A percentile compares a stretch with the other conserved stretches of the same genome.
phyloP scores from a whole-genome alignment of 2,329 filamentous ascomycete genomes.

The Anisogramma anomala region DNA sequence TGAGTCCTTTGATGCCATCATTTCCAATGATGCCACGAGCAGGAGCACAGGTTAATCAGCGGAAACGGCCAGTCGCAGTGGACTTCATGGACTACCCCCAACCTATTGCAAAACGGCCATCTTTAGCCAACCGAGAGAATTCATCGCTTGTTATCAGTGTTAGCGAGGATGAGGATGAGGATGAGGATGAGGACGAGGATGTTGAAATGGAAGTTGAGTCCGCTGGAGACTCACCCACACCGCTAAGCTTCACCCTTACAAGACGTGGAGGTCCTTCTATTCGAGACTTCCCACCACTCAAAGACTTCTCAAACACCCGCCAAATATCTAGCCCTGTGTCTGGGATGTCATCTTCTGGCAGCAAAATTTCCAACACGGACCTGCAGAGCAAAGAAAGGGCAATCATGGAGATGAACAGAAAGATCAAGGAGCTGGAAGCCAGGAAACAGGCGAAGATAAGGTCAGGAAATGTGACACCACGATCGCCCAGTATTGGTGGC shows the following conservation, averaged over 20 bases:
- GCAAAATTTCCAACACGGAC: conserved; percentile 8
- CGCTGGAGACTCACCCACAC: conserved; percentile 28
- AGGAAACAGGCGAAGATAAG: conserved; percentile 33
- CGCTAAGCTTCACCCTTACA: conserved; percentile 21
- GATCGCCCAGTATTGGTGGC: conserved; percentile 19
- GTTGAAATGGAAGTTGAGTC: conserved; percentile 58
- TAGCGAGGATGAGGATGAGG: conserved; percentile 62
- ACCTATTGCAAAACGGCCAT: conserved; percentile 44
- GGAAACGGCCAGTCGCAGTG: conserved; percentile 47
- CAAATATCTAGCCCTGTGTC: conserved; percentile 29
- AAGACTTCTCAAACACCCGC: conserved; percentile 27
- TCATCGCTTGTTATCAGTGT: conserved; percentile 70
- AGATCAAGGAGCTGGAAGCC: conserved; percentile 47
- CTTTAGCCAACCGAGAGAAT: conserved; percentile 46
- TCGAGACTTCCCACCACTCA: conserved; percentile 34
- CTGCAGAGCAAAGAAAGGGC: conserved; percentile 36
- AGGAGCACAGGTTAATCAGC: conserved; percentile 16
- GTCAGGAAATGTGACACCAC: conserved; percentile 19
- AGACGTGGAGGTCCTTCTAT: conserved; percentile 27
- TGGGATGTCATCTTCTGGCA: conserved; percentile 8
- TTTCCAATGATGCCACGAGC: conserved; percentile 12
- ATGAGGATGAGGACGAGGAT: conserved; percentile 47
- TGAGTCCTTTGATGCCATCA: neutral
- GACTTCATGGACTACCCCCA: conserved; percentile 53
- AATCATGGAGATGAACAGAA: conserved; percentile 49